phyloP scores from a whole-genome alignment of 129 eudicot species.

The Oenanthe sinensis region DNA sequence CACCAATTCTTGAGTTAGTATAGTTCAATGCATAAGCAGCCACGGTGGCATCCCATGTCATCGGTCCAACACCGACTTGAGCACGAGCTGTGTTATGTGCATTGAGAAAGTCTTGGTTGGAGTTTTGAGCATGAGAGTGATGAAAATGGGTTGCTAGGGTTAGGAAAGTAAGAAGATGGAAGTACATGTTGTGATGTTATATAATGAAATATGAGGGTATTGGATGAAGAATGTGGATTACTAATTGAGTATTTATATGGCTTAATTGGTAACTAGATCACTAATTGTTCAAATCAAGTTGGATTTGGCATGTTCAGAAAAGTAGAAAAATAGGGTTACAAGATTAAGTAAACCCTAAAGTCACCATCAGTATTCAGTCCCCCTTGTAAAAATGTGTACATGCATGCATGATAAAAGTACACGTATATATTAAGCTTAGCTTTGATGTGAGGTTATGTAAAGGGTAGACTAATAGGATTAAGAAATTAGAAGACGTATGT shows the following conservation, averaged over 20 bases:
- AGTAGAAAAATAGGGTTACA: not conserved
- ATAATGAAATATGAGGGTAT: not conserved
- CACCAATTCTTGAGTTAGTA: constrained; percentile 31
- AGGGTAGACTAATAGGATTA: not conserved
- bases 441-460: not conserved
- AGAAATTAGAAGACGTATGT: not conserved
- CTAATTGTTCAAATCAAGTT: not conserved
- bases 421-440: not conserved
- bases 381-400: not conserved
- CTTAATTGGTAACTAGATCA: not conserved
- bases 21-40: constrained; percentile 28
- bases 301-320: constrained; percentile 8
- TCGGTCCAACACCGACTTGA: constrained; percentile 12
- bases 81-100: constrained; percentile 28
- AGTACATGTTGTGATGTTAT: not conserved
- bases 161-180: not conserved
- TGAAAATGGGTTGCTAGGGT: constrained; percentile 12
- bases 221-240: not conserved
- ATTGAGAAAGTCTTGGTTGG: constrained; percentile 37
- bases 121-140: constrained; percentile 24
- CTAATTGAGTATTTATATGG: constrained; percentile 8
- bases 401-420: not conserved
- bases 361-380: not conserved
- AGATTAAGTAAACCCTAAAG: constrained; percentile 12
- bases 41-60: constrained; percentile 25